Conservation (phyloP, 352 stramenopile species). For the Phytopythium vexans region DNA sequence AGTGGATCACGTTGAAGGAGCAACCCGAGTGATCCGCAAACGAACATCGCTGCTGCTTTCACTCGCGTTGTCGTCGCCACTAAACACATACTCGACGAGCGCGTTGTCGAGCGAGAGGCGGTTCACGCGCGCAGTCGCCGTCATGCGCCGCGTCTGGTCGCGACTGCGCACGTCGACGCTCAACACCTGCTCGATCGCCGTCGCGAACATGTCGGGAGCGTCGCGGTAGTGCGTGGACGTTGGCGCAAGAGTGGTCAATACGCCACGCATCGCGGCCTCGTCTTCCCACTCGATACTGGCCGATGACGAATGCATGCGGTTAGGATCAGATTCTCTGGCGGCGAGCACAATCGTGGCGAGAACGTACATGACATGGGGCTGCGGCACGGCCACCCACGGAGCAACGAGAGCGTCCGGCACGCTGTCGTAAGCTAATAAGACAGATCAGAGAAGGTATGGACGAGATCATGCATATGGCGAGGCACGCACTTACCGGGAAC, state of each 20-base stretch:
- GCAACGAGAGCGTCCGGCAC: slow-evolving; percentile 38
- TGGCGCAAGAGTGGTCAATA: slow-evolving; percentile 27
- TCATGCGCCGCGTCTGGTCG: slow-evolving; percentile 57
- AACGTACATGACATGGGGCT: slow-evolving; percentile 37
- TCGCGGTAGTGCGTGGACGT: slow-evolving; percentile 44
- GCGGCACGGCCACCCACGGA: slow-evolving; percentile 35
- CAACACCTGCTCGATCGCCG: slow-evolving; percentile 63
- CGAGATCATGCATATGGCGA: not conserved
- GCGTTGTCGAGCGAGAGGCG: slow-evolving; percentile 59
- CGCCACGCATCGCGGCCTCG: slow-evolving; percentile 14
- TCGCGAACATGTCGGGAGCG: slow-evolving; percentile 22
- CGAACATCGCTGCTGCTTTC: slow-evolving; percentile 10
- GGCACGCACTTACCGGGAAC: slow-evolving; percentile 66
- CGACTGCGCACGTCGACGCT: slow-evolving; percentile 76
- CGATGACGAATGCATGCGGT: too few relatives aligned
- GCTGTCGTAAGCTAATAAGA: slow-evolving; percentile 41
- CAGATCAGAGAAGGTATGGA: not conserved
- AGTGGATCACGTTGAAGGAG: slow-evolving; percentile 10
- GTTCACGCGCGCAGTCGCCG: slow-evolving; percentile 27
- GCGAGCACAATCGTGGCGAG: not conserved
- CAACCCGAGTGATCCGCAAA: slow-evolving; percentile 1
- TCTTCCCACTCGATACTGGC: slow-evolving; percentile 46
- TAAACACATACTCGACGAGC: slow-evolving; percentile 47
- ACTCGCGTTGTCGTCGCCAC: slow-evolving; percentile 1
- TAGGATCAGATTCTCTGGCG: too few relatives aligned